Conservation (phyloP, 140 eudicot genomes). For the Anethum foeniculum region DNA sequence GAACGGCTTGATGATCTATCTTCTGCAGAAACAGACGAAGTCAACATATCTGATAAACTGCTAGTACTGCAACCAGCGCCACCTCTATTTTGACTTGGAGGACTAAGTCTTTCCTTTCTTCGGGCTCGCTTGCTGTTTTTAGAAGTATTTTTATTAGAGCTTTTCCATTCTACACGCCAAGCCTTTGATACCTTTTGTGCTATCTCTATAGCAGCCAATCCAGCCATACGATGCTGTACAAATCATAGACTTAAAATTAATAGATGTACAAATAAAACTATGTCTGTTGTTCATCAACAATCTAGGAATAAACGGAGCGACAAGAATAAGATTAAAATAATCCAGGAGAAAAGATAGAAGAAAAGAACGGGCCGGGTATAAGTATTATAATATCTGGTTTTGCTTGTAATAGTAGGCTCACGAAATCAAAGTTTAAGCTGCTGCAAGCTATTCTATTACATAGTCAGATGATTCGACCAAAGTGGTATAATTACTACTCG, state of each 20-base stretch:
- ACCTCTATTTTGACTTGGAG: slow-evolving; percentile 67
- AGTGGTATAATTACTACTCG: neutral
- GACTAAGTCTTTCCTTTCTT: slow-evolving; percentile 56
- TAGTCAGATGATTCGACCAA: neutral
- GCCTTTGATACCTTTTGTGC: slow-evolving; percentile 84
- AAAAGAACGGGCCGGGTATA: neutral
- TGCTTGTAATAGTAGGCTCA: neutral
- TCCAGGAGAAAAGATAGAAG: neutral
- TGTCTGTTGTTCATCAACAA: neutral
- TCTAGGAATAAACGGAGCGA: neutral
- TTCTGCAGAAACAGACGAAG: slow-evolving; percentile 42
- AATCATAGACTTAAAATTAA: neutral
- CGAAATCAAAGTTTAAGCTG: neutral
- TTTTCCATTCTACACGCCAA: slow-evolving; percentile 91
- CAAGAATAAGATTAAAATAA: neutral
- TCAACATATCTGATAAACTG: slow-evolving; percentile 53
- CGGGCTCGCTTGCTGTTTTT: slow-evolving; percentile 64
- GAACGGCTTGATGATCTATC: slow-evolving; percentile 62
- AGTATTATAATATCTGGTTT: neutral
- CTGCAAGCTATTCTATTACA: neutral
- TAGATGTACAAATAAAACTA: slow-evolving; percentile 4
- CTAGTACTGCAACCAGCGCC: slow-evolving; percentile 85
- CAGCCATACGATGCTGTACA: slow-evolving; percentile 95
- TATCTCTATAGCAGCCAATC: slow-evolving; percentile 95
- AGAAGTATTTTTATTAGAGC: slow-evolving; percentile 48